Evolutionary conservation across 1,139 yeast genomes (phyloP).

Genomic region (Komagataea norvegica): DNA sequence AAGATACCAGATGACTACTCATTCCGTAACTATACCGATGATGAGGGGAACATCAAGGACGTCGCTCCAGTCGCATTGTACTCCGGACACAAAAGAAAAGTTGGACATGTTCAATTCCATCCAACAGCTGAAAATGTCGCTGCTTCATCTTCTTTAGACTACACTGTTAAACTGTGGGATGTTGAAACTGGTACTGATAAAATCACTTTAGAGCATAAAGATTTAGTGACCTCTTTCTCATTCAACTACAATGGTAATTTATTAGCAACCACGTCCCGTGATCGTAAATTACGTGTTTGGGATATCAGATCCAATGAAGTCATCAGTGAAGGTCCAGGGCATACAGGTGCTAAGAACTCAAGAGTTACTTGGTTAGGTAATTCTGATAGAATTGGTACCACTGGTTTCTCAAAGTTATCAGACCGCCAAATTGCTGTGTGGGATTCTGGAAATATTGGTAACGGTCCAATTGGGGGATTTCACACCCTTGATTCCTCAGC

Average conservation of each 20-base stretch:
- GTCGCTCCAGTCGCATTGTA: constrained; percentile 64
- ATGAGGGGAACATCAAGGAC: constrained; percentile 62
- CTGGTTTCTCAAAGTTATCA: constrained; percentile 91
- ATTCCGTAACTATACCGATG: constrained; percentile 55
- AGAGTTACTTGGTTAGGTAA: constrained; percentile 90
- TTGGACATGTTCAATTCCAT: constrained; percentile 88
- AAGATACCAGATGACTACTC: constrained; percentile 77
- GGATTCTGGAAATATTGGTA: constrained; percentile 69
- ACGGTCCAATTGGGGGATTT: constrained; percentile 88
- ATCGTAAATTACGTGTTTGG: constrained; percentile 87
- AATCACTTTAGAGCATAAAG: constrained; percentile 77
- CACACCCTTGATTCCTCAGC: constrained; percentile 83
- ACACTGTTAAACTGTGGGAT: constrained; percentile 89
- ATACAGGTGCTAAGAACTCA: constrained; percentile 86
- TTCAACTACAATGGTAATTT: constrained; percentile 86
- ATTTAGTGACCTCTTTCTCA: constrained; percentile 83
- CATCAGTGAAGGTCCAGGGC: constrained; percentile 83
- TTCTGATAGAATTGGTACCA: constrained; percentile 77
- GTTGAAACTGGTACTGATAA: constrained; percentile 67
- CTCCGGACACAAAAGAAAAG: constrained; percentile 86
- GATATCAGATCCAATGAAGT: constrained; percentile 72
- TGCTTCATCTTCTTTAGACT: constrained; percentile 88
- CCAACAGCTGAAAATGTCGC: constrained; percentile 83
- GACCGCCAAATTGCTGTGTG: constrained; percentile 95
- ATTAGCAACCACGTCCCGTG: constrained; percentile 89